Percentiles rank a stretch among this genome's conserved stretches.
Evolutionary conservation across 345 rosid genomes (phyloP).

Genomic region (Lagerstroemia speciosa): DNA sequence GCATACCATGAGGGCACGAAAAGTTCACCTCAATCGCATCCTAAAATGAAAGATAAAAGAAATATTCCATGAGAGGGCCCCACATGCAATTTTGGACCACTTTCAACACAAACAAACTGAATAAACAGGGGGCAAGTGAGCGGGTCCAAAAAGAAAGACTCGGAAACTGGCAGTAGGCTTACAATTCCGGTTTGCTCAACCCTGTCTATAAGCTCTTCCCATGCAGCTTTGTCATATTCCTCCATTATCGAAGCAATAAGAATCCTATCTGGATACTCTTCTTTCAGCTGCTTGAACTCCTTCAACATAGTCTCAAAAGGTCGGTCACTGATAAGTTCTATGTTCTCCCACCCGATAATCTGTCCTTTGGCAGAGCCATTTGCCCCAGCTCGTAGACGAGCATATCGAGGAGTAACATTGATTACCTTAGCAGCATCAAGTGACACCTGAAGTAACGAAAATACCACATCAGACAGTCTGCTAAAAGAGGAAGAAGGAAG

Average conservation of each 20-base stretch:
- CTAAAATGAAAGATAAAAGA: conserved; percentile 19
- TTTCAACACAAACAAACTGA: not conserved
- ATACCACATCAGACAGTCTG: not conserved
- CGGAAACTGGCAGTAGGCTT: conserved; percentile 20
- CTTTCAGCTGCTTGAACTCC: conserved; percentile 74
- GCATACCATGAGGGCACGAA: conserved; percentile 99
- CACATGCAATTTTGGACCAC: not conserved
- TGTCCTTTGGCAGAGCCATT: conserved; percentile 77
- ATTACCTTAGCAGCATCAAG: conserved; percentile 85
- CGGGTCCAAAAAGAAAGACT: not conserved
- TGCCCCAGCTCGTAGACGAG: conserved; percentile 55
- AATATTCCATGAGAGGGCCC: not conserved
- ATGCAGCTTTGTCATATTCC: conserved; percentile 74
- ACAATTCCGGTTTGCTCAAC: conserved; percentile 95
- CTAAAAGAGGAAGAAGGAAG: not conserved
- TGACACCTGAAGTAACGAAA: conserved; percentile 54
- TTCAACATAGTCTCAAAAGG: conserved; percentile 93
- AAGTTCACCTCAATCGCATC: conserved; percentile 95
- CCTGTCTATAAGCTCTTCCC: conserved; percentile 95
- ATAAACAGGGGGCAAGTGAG: not conserved
- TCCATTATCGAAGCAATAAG: conserved; percentile 98
- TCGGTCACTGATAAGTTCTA: conserved; percentile 90
- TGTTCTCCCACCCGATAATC: conserved; percentile 96
- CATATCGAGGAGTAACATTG: conserved; percentile 91
- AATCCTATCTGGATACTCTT: conserved; percentile 82